Evolutionary conservation across 257 asterid species (phyloP).

Genomic region (Leonotis leonurus): DNA sequence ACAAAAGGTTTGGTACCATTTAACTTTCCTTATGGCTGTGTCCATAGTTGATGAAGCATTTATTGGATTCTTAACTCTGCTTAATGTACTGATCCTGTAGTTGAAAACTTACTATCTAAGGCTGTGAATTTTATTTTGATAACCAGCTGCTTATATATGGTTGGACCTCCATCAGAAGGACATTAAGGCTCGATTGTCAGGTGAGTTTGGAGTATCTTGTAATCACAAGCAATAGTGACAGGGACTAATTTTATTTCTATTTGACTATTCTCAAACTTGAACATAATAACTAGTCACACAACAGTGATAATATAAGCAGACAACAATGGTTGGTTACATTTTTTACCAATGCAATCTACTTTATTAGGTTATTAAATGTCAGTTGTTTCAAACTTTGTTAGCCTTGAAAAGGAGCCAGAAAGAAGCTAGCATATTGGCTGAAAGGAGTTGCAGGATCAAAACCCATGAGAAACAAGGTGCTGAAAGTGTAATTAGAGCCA

Average conservation of each 20-base stretch:
- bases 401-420: constrained; percentile 65
- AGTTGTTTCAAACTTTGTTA: constrained; percentile 1
- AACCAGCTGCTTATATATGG: constrained; percentile 73
- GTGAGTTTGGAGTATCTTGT: too few species aligned
- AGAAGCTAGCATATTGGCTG: constrained; percentile 70
- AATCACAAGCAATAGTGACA: too few species aligned
- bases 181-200: constrained; percentile 58
- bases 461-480: constrained; percentile 26
- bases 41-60: not conserved
- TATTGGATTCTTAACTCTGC: not conserved
- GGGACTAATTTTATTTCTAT: not conserved
- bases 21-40: not conserved
- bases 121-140: constrained; percentile 16
- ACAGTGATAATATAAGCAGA: constrained; percentile 43
- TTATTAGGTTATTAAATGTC: not conserved
- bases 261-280: constrained; percentile 4
- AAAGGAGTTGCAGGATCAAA: constrained; percentile 43
- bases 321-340: constrained; percentile 13
- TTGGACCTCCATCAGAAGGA: constrained; percentile 85
- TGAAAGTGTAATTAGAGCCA: constrained; percentile 21
- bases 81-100: not conserved
- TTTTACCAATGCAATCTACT: not conserved
- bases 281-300: constrained; percentile 39
- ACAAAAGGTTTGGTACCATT: constrained; percentile 49
- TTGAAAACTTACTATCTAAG: constrained; percentile 10